A percentile compares a stretch with the other conserved stretches of the same genome.
Evolutionary conservation across 148 eudicot genomes (phyloP).

Genomic region (Dysphania ambrosioides): DNA sequence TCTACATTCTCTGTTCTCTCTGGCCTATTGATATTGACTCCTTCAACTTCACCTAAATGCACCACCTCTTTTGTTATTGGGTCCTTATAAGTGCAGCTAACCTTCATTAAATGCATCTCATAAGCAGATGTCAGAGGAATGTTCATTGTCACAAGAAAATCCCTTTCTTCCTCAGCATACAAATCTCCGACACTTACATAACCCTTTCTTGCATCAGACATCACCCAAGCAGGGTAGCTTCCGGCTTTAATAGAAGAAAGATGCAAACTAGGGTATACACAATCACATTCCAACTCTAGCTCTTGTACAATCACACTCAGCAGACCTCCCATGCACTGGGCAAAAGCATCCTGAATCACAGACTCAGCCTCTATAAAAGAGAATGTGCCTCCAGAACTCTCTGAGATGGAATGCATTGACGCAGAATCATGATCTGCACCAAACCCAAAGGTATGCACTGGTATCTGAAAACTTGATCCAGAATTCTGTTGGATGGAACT

Average conservation of each 20-base stretch:
- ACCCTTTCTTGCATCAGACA: slow-evolving; percentile 40
- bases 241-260: slow-evolving; percentile 60
- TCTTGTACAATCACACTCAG: slow-evolving; percentile 79
- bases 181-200: slow-evolving; percentile 60
- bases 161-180: slow-evolving; percentile 85
- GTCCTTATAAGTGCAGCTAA: slow-evolving; percentile 49
- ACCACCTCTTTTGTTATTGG: slow-evolving; percentile 48
- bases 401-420: slow-evolving; percentile 71
- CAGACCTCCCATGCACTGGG: slow-evolving; percentile 91
- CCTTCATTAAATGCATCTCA: slow-evolving; percentile 52
- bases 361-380: slow-evolving; percentile 82
- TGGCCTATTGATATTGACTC: slow-evolving; percentile 49
- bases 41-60: slow-evolving; percentile 35
- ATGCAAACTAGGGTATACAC: slow-evolving; percentile 40
- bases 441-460: slow-evolving; percentile 83
- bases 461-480: slow-evolving; percentile 49
- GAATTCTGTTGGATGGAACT: slow-evolving; percentile 39
- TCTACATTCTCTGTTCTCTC: slow-evolving; percentile 33
- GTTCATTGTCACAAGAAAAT: slow-evolving; percentile 61
- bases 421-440: slow-evolving; percentile 82
- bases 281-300: slow-evolving; percentile 49
- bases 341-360: slow-evolving; percentile 81
- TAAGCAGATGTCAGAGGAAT: slow-evolving; percentile 40
- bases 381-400: slow-evolving; percentile 82
- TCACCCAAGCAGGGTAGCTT: slow-evolving; percentile 41